A percentile compares a stretch with the other conserved stretches of the same genome.
These are phyloP conservation scores for Monilinia polystroma DNA, from an alignment of 2,329 filamentous ascomycete species.

Conservation along the genomic window DNA sequence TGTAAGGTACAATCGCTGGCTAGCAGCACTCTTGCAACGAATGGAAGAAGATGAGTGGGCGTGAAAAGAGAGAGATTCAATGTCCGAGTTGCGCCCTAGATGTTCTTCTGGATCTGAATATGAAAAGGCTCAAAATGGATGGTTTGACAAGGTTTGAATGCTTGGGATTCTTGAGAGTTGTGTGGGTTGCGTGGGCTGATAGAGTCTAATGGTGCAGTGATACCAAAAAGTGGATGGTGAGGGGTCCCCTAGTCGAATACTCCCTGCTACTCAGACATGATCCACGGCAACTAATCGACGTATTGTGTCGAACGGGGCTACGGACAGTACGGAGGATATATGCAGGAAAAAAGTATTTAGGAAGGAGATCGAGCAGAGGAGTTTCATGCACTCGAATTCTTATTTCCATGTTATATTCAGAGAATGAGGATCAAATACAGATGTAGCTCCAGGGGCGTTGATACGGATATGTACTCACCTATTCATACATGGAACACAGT, in stretches of 20 bases:
- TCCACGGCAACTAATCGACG: conserved; percentile 17
- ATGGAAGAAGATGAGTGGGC: conserved; percentile 14
- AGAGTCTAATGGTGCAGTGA: conserved; percentile 16
- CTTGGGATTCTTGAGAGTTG: background rate
- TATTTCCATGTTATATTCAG: conserved; percentile 9
- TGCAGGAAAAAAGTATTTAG: conserved; percentile 9
- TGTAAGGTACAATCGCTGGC: conserved; percentile 24
- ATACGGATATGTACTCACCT: background rate
- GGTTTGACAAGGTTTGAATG: conserved; percentile 4
- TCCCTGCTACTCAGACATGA: conserved; percentile 4
- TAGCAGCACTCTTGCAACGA: conserved; percentile 19
- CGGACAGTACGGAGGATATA: conserved; percentile 7
- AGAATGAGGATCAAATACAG: background rate
- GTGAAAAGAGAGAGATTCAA: background rate
- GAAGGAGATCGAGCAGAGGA: conserved; percentile 10
- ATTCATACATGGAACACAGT: conserved; percentile 1
- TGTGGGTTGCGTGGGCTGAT: background rate
- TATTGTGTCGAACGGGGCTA: conserved; percentile 6
- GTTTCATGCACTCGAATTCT: conserved; percentile 12
- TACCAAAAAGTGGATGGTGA: conserved; percentile 12
- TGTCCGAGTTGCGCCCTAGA: conserved; percentile 12
- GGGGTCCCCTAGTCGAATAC: conserved; percentile 2
- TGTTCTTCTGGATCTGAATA: conserved; percentile 14
- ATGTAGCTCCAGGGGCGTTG: conserved; percentile 7
- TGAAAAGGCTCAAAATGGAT: conserved; percentile 13